Conservation (phyloP, 805 yeast species). For the Pichia sporocuriosa region DNA sequence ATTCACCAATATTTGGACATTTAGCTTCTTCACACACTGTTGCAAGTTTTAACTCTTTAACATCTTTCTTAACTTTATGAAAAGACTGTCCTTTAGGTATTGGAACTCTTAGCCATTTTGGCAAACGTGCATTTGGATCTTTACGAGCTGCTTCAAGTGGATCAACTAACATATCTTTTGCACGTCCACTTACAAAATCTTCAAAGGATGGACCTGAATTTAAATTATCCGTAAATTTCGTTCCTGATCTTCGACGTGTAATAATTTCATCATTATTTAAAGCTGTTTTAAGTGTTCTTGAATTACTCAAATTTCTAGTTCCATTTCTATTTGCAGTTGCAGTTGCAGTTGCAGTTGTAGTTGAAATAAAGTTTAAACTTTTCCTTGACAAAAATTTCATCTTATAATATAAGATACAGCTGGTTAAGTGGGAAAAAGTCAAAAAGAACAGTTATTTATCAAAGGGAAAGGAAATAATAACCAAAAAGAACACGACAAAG, state of each 20-base stretch:
- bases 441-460: no score
- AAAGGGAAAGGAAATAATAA: no score
- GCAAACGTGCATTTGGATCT: conserved; percentile 67
- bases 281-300: background rate
- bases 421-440: no score
- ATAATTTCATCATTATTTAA: conserved; percentile 4
- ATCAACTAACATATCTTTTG: conserved; percentile 58
- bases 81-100: conserved; percentile 93
- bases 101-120: conserved; percentile 91
- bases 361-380: background rate
- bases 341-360: background rate
- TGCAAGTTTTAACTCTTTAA: conserved; percentile 79
- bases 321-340: no score
- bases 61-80: conserved; percentile 74
- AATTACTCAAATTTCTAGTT: no score
- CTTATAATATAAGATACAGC: no score
- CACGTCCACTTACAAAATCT: conserved; percentile 81
- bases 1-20: conserved; percentile 99
- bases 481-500: no score
- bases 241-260: conserved; percentile 41
- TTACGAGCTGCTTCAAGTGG: conserved; percentile 71
- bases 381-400: no score
- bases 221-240: conserved; percentile 43
- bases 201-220: conserved; percentile 89
- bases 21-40: conserved; percentile 99